Base-by-base conservation (phyloP, 2,329 filamentous ascomycete species). In the Cadophora gregata region DNA sequence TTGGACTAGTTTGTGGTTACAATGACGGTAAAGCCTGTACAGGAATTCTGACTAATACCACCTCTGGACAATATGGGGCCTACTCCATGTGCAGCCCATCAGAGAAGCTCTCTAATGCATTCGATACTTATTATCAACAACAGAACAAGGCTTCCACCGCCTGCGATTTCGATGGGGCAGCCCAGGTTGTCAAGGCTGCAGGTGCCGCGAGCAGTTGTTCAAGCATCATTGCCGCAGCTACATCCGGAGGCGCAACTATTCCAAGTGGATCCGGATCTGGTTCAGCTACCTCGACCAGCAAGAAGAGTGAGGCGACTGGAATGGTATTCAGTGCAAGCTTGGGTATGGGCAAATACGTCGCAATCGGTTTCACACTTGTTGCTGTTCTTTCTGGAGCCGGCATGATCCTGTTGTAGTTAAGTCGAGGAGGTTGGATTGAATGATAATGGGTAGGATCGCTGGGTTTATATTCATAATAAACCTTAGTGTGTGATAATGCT, bases 21-120 rank as follows among this genome's bases (percentile, higher is more conserved):
- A 82, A 80, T 70, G 83, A 83, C 73, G 70, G 70, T 36, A 67
- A 66, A 36, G 65, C 73, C 12, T 75, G 72, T 48, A 50, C 59
- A 4, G 70, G 68, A 8, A 69, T 75, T 45, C 47, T 48, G 1
- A 50, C 45, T 14, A 90, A 94, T 79, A 84, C 85, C 62, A 86
- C 84, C 67, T 84, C 82, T 21, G 92, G 90, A 74, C 80, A 83
- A 67, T 95, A 91, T 78, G 92, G 92, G 70, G 85, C 89, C 58
- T 93, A 91, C 82, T 86, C 87, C 79, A 92, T 93, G 87, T 96
- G 92, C 83, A 84, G 84, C 74, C 77, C 86, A 74, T 84, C 84
- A 70, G 83, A 92, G 79, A 88, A 93, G 84, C 86, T 96, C 51
- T 86, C 86, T 66, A 92, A 86, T 77, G 90, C 88, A 59, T 86